A percentile compares a stretch with the other conserved stretches of the same genome.
Evolutionary conservation across 352 stramenopile genomes (phyloP).

Genomic region (Phytophthora rubi): DNA sequence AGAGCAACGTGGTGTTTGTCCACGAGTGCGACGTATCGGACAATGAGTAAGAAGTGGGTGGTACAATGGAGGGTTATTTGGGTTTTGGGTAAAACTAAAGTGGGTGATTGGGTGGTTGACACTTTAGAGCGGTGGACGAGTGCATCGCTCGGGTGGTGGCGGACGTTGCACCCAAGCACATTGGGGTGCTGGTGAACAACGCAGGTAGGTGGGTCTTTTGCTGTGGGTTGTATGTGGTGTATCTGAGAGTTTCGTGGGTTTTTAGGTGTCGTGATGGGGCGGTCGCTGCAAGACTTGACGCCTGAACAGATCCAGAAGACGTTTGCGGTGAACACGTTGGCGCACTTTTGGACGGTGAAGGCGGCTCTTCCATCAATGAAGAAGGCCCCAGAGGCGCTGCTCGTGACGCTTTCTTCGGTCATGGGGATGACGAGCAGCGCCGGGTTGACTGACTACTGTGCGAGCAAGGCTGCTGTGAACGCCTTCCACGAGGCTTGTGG

Average conservation of each 20-base stretch:
- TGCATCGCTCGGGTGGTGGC: slow-evolving; percentile 38
- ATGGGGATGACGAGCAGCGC: slow-evolving; percentile 77
- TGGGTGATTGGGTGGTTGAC: neutral
- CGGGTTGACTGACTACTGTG: slow-evolving; percentile 76
- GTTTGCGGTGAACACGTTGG: slow-evolving; percentile 68
- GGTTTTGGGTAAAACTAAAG: neutral
- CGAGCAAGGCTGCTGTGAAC: slow-evolving; percentile 76
- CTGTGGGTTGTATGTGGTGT: neutral
- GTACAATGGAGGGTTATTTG: neutral
- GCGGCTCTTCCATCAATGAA: slow-evolving; percentile 72
- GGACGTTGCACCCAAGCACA: slow-evolving; percentile 47
- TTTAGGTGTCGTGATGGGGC: slow-evolving; percentile 54
- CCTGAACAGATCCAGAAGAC: slow-evolving; percentile 54
- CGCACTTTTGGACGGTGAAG: slow-evolving; percentile 80
- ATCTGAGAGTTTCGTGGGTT: neutral
- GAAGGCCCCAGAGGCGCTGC: slow-evolving; percentile 45
- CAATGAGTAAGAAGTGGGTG: slow-evolving; percentile 43
- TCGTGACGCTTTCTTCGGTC: slow-evolving; percentile 83
- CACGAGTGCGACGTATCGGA: slow-evolving; percentile 75
- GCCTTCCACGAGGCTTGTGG: slow-evolving; percentile 75
- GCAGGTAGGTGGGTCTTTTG: slow-evolving; percentile 31
- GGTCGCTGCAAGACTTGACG: slow-evolving; percentile 47
- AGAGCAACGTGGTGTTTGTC: slow-evolving; percentile 33
- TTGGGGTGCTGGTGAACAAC: slow-evolving; percentile 70
- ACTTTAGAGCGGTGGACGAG: slow-evolving; percentile 39